phyloP scores from a whole-genome alignment of 1,139 yeast species.

The Candida sanyaensis region DNA sequence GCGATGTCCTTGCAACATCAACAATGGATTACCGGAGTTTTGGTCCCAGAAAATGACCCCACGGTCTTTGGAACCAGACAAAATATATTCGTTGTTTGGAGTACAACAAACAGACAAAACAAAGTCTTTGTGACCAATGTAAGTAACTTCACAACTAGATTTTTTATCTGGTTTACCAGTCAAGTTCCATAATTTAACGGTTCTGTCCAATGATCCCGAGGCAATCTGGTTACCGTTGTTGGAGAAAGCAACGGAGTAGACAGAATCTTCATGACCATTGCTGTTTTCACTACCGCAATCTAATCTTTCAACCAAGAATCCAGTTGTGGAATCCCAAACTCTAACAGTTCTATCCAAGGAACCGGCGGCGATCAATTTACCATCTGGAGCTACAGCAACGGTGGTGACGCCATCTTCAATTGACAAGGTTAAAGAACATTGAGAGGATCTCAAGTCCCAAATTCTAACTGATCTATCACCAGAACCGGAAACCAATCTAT shows the following conservation, averaged over 20 bases:
- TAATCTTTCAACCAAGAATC: conserved; percentile 87
- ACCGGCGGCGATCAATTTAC: conserved; percentile 93
- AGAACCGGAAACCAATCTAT: conserved; percentile 91
- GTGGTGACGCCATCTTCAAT: conserved; percentile 99
- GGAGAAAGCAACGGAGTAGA: conserved; percentile 91
- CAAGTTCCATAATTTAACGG: conserved; percentile 94
- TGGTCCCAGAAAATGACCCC: conserved; percentile 99
- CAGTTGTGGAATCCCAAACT: conserved; percentile 96
- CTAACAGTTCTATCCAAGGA: conserved; percentile 93
- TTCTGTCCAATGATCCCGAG: conserved; percentile 92
- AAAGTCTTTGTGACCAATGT: conserved; percentile 95
- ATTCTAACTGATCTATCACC: conserved; percentile 97
- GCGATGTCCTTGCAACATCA: conserved; percentile 96
- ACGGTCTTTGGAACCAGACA: conserved; percentile 95
- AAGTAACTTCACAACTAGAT: conserved; percentile 85
- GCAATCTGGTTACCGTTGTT: conserved; percentile 92
- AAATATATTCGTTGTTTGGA: conserved; percentile 87
- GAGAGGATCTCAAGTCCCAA: conserved; percentile 94
- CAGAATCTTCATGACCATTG: conserved; percentile 96
- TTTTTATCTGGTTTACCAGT: conserved; percentile 58
- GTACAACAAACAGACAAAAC: conserved; percentile 93
- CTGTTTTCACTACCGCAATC: conserved; percentile 87
- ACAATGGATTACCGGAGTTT: conserved; percentile 84
- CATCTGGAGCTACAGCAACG: conserved; percentile 96
- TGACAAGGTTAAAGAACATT: conserved; percentile 83